Conservation (phyloP, 75 land plant genomes). For the Pinus tabuliformis region DNA sequence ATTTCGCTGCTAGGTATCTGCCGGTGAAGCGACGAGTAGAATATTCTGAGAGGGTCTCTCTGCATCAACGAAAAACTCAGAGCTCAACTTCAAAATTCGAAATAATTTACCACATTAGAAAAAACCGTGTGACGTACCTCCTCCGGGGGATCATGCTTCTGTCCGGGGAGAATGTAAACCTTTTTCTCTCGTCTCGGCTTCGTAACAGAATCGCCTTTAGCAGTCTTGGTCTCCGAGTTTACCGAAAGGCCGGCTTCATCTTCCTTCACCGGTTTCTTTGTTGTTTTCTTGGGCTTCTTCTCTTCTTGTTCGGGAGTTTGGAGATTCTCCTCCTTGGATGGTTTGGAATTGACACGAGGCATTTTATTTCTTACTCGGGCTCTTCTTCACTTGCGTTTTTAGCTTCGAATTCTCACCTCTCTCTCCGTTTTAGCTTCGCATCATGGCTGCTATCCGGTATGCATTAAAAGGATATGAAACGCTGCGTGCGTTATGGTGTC, state of each 20-base stretch:
- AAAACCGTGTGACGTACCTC: constrained; percentile 12
- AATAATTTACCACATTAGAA: not conserved
- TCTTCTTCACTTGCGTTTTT: too few relatives aligned
- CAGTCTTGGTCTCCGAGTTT: not conserved
- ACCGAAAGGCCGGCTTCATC: not conserved
- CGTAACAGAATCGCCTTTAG: too few relatives aligned
- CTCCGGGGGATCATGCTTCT: constrained; percentile 32
- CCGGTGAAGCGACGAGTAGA: constrained; percentile 14
- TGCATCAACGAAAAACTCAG: not conserved
- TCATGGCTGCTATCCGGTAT: too few relatives aligned
- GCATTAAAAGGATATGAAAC: too few relatives aligned
- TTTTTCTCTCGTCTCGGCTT: constrained; percentile 21
- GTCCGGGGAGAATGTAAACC: constrained; percentile 23
- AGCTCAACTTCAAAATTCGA: not conserved
- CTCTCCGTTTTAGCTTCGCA: too few relatives aligned
- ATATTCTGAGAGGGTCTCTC: constrained; percentile 10
- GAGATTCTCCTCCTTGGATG: not conserved
- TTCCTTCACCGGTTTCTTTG: not conserved
- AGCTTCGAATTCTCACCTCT: too few relatives aligned
- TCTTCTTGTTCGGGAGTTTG: not conserved
- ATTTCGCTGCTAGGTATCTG: constrained; percentile 27
- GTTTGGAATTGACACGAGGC: not conserved
- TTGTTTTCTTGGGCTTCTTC: not conserved
- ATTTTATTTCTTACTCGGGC: not conserved
- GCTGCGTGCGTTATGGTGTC: too few relatives aligned